Evolutionary conservation across 176 grass and related monocot species (phyloP).

Genomic region (Metroxylon sagu): DNA sequence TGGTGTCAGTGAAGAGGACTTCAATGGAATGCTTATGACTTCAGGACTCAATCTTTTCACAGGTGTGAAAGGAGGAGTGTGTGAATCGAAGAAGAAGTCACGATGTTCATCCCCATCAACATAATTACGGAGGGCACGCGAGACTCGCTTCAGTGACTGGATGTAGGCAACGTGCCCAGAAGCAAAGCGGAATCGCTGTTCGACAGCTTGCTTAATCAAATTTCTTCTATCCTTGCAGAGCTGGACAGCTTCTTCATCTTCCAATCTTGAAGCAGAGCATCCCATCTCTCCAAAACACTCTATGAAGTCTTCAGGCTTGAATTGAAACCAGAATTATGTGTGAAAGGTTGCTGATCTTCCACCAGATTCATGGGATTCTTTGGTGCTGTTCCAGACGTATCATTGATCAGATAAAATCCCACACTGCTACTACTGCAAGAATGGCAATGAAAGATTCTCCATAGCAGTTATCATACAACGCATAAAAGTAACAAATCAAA

Average conservation of each 20-base stretch:
- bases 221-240: constrained; percentile 85
- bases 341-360: too few relatives aligned
- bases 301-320: constrained; percentile 51
- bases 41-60: constrained; percentile 57
- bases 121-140: constrained; percentile 57
- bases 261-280: constrained; percentile 90
- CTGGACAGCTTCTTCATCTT: constrained; percentile 94
- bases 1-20: background rate
- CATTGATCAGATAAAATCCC: too few relatives aligned
- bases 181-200: constrained; percentile 64
- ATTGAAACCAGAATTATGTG: background rate
- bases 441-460: too few relatives aligned
- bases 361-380: too few relatives aligned
- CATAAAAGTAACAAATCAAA: too few relatives aligned
- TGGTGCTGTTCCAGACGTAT: too few relatives aligned
- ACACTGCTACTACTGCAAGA: too few relatives aligned
- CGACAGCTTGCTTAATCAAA: constrained; percentile 85
- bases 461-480: too few relatives aligned
- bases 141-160: constrained; percentile 70
- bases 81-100: constrained; percentile 47
- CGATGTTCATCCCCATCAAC: constrained; percentile 57
- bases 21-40: constrained; percentile 27
- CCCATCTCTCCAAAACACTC: constrained; percentile 66
- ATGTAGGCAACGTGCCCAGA: constrained; percentile 79
- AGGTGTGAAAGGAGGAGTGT: constrained; percentile 49